Percentiles rank a stretch among this genome's conserved stretches.
Conservation (phyloP, 2,329 filamentous ascomycete species). For the Neonectria ditissima region DNA sequence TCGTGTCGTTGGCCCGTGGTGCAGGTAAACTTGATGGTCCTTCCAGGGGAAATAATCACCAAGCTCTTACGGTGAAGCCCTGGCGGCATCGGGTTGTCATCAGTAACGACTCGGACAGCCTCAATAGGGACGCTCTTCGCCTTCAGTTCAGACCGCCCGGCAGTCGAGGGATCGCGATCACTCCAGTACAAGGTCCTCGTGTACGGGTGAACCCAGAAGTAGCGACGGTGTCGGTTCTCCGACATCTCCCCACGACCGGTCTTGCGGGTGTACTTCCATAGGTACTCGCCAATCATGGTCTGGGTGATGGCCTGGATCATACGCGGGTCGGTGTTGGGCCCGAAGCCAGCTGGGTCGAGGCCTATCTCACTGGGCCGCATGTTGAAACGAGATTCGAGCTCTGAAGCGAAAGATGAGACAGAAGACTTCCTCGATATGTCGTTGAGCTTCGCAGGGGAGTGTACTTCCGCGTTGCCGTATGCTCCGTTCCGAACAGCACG, state of each 20-base stretch:
- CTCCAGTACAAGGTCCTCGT: conserved; percentile 98
- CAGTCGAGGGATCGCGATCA: conserved; percentile 84
- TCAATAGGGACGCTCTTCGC: conserved; percentile 95
- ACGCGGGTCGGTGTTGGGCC: conserved; percentile 85
- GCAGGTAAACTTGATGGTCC: conserved; percentile 93
- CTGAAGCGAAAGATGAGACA: conserved; percentile 93
- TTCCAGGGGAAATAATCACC: conserved; percentile 87
- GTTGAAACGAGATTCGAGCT: conserved; percentile 92
- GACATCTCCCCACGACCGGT: conserved; percentile 90
- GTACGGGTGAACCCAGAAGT: conserved; percentile 99
- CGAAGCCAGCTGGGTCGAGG: conserved; percentile 69
- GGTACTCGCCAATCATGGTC: conserved; percentile 98
- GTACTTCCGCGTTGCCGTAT: conserved; percentile 60
- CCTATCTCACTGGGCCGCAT: conserved; percentile 69
- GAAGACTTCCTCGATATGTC: conserved; percentile 73
- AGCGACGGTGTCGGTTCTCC: conserved; percentile 88
- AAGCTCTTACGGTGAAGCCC: conserved; percentile 95
- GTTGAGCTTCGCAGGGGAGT: conserved; percentile 60
- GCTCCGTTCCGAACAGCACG: conserved; percentile 60
- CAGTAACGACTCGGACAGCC: conserved; percentile 88
- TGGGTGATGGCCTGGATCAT: conserved; percentile 99
- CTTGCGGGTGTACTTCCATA: conserved; percentile 99
- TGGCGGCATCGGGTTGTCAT: conserved; percentile 95
- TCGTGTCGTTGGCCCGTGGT: conserved; percentile 94
- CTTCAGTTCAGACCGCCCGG: conserved; percentile 79